A percentile compares a stretch with the other conserved stretches of the same genome.
Evolutionary conservation across 1,284 basidiomycete genomes (phyloP).

Genomic region (Takashimella tepidaria): DNA sequence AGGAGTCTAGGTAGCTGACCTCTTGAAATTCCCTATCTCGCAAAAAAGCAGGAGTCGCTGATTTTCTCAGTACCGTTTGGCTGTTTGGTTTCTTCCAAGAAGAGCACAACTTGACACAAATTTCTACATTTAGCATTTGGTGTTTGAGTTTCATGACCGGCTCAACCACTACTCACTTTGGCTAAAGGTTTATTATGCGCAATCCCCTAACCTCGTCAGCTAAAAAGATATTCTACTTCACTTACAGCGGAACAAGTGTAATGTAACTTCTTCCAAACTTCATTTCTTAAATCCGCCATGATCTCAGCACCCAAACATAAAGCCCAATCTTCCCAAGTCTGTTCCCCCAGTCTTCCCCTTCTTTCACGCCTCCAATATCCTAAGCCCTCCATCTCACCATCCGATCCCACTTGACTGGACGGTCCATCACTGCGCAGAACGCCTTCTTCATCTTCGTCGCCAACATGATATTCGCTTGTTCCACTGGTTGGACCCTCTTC

Average conservation of each 20-base stretch:
- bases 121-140: too few relatives aligned
- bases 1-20: too few relatives aligned
- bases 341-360: constrained; percentile 21
- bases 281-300: constrained; percentile 68
- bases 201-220: constrained; percentile 62
- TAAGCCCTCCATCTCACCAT: constrained; percentile 1
- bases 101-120: constrained; percentile 64
- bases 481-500: too few relatives aligned
- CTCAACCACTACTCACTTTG: constrained; percentile 62
- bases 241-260: constrained; percentile 91
- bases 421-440: background rate
- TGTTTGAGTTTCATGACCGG: too few relatives aligned
- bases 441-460: constrained; percentile 22
- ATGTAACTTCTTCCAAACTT: constrained; percentile 67
- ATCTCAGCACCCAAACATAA: constrained; percentile 82
- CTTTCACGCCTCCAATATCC: too few relatives aligned
- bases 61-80: constrained; percentile 73
- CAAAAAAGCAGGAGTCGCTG: constrained; percentile 77
- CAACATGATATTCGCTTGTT: constrained; percentile 25
- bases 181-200: constrained; percentile 90
- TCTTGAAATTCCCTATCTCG: constrained; percentile 79
- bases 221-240: constrained; percentile 4
- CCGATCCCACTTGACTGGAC: background rate
- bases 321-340: constrained; percentile 88
- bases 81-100: constrained; percentile 85